A percentile compares a stretch with the other conserved stretches of the same genome.
phyloP scores from a whole-genome alignment of 331 rosid species.

The Stylosanthes scabra region DNA sequence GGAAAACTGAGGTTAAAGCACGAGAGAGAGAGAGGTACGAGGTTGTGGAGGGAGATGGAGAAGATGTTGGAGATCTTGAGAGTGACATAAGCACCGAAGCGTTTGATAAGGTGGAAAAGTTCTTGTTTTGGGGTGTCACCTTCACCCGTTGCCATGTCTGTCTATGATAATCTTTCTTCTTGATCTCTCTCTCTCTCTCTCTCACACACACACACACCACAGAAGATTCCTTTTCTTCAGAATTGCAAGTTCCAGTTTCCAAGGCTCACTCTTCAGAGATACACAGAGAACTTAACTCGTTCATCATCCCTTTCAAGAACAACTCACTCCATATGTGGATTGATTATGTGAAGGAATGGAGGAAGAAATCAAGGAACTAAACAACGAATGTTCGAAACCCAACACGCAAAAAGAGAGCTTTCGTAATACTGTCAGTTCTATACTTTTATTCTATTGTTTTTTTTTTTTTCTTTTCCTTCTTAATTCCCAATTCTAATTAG shows the following conservation, averaged over 20 bases:
- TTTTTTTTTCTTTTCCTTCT: too few relatives aligned
- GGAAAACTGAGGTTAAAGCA: not conserved
- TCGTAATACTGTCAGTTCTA: not conserved
- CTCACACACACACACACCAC: not conserved
- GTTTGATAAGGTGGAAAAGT: slow-evolving; percentile 78
- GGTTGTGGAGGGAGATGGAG: slow-evolving; percentile 58
- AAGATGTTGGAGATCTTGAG: slow-evolving; percentile 73
- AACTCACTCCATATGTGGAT: not conserved
- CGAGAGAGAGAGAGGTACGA: slow-evolving; percentile 50
- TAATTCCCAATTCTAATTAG: too few relatives aligned
- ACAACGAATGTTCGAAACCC: not conserved
- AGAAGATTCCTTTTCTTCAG: not conserved
- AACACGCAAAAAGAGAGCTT: not conserved
- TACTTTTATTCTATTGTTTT: not conserved
- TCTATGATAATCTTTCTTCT: not conserved
- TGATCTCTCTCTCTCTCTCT: not conserved
- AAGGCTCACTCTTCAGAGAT: not conserved
- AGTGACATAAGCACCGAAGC: slow-evolving; percentile 71
- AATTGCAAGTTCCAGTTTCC: not conserved
- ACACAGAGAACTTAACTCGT: not conserved
- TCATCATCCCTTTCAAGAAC: not conserved
- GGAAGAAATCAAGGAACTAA: not conserved
- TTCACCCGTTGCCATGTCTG: slow-evolving; percentile 33
- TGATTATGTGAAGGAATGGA: not conserved
- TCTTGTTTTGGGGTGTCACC: slow-evolving; percentile 74